phyloP scores from a whole-genome alignment of 1,284 basidiomycete genomes.

The Ganoderma lingzhi region DNA sequence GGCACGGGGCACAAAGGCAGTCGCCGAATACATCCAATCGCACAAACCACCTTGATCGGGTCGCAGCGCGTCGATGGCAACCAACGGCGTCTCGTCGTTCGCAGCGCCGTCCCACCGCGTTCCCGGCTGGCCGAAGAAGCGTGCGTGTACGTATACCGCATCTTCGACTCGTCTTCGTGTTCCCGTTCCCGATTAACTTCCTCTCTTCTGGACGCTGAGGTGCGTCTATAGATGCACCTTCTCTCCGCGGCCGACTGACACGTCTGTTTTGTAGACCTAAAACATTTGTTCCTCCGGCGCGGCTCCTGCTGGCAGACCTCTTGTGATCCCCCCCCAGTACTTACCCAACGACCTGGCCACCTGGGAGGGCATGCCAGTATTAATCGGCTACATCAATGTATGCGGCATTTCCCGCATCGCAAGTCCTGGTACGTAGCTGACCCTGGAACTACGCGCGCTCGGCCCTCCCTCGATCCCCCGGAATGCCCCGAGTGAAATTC shows the following conservation, averaged over 20 bases:
- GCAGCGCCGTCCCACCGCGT: not conserved
- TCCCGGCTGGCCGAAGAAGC: not conserved
- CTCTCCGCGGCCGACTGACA: not conserved
- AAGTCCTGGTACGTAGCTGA: not conserved
- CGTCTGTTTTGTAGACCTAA: not conserved
- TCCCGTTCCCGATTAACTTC: not conserved
- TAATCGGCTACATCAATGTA: not conserved
- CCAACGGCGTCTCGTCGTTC: not conserved
- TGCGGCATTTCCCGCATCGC: not conserved
- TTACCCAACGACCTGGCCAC: not conserved
- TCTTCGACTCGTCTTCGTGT: not conserved
- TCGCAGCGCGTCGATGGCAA: not conserved
- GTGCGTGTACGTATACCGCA: not conserved
- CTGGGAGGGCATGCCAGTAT: not conserved
- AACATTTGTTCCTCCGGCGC: not conserved
- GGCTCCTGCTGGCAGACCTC: not conserved
- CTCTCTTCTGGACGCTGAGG: not conserved
- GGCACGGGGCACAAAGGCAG: not conserved
- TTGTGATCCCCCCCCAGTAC: not conserved
- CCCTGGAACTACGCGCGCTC: not conserved
- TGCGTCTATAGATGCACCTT: not conserved
- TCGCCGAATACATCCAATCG: not conserved
- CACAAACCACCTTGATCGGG: constrained; percentile 1
- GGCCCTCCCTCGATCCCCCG: not conserved
- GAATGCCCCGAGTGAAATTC: not conserved